These are phyloP conservation scores for Wickerhamomyces queroliae DNA, from an alignment of 805 yeast species.

Conservation along the genomic window DNA sequence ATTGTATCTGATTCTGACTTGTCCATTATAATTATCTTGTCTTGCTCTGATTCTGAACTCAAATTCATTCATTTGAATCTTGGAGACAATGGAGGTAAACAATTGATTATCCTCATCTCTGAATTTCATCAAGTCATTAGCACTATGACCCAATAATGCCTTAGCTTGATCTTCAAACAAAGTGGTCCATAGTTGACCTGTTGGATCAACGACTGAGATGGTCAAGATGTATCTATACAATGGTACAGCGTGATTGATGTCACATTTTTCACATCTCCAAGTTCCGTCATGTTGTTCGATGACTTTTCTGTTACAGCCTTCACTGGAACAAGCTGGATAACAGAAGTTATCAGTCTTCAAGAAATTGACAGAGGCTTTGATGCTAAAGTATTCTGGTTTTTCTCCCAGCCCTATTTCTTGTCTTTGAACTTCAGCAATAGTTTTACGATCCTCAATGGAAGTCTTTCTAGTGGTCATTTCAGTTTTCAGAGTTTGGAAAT, in stretches of 20 bases:
- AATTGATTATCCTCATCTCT: constrained; percentile 41
- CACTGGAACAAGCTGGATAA: constrained; percentile 83
- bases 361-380: constrained; percentile 70
- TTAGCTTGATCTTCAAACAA: constrained; percentile 83
- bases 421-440: constrained; percentile 58
- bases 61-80: constrained; percentile 60
- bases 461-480: constrained; percentile 39
- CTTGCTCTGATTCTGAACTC: constrained; percentile 75
- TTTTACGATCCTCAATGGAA: constrained; percentile 51
- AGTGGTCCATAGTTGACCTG: constrained; percentile 84
- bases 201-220: constrained; percentile 68
- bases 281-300: constrained; percentile 64
- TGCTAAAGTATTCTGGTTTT: constrained; percentile 69
- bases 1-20: constrained; percentile 68
- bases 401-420: constrained; percentile 71
- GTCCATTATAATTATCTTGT: constrained; percentile 80
- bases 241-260: constrained; percentile 61
- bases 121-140: constrained; percentile 49
- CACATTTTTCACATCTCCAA: constrained; percentile 95
- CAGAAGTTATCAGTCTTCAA: constrained; percentile 72
- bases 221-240: constrained; percentile 74
- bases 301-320: constrained; percentile 80
- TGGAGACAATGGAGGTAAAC: constrained; percentile 39
- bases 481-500: constrained; percentile 54
- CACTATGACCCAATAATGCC: constrained; percentile 54